Evolutionary conservation across 78 protist genomes (phyloP), one percentile per base, ranked within the genome.

Genomic region (Planoprotostelium fungivorum): DNA sequence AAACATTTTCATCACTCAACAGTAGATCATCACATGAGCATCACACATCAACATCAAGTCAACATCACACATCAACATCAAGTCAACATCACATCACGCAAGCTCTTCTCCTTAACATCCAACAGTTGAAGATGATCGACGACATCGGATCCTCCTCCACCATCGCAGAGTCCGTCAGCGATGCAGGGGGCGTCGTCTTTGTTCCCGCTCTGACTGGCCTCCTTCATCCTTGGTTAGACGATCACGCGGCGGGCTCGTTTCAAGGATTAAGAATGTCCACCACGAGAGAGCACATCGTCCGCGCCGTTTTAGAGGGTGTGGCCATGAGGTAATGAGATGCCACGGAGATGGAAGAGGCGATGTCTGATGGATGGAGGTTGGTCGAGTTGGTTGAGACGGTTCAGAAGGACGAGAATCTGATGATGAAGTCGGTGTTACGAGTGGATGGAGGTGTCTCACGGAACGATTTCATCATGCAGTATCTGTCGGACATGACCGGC

Each of bases 371-470:
- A 28, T 89, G 84, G 34, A 86, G 94, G 37, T 88, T 90, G 37
- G 87, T 88, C 38, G 94, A 92, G n/a, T 29, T 92, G 1, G 34
- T 92, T 5, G 94, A 91, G 34, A 83, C 90, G 16, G 87, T 92
- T 10, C 34, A 25, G 10, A 38, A 37, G 0, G 94, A 92, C 36
- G 84, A 29, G 37, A 87, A 88, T 37, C 28, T 37, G 28, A 1
- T 63, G 0, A 92, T 92, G 31, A 36, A 34, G 5, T 34, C 84
- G 1, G 37, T 89, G 0, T 90, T 92, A 0, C 5, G 16, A 37
- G 93, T 92, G 0, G 95, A 93, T 87, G 95, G 95, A 34, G 95
- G 95, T 84, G 95, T 90, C 34, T 93, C 92, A 37, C 95, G 89
- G 63, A 93, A 93, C n/a, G 95, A 93, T 38, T 93, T 93, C 88